Conservation (phyloP, 768 basidiomycete species). For the Boletus rex-veris region DNA sequence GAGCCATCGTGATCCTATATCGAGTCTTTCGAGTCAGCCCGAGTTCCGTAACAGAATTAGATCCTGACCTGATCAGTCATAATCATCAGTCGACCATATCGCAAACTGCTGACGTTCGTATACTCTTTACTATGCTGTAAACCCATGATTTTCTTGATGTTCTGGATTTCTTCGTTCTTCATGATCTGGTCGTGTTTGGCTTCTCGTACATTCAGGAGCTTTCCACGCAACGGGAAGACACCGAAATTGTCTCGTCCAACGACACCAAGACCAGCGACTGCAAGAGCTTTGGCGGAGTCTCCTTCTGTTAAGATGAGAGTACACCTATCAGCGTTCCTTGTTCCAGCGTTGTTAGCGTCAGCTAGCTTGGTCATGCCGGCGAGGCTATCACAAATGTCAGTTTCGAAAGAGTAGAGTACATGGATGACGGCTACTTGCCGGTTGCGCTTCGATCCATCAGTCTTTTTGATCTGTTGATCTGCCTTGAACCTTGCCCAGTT, state of each 20-base stretch:
- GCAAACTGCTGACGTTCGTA: constrained; percentile 56
- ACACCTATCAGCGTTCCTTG: constrained; percentile 72
- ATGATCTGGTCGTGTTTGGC: constrained; percentile 94
- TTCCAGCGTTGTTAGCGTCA: constrained; percentile 97
- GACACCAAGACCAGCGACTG: constrained; percentile 90
- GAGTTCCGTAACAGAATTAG: neutral
- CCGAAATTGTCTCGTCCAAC: constrained; percentile 97
- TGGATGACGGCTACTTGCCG: constrained; percentile 45
- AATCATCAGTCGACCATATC: constrained; percentile 96
- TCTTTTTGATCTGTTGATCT: constrained; percentile 94
- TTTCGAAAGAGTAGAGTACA: neutral
- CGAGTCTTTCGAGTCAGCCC: neutral
- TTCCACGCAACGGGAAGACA: constrained; percentile 96
- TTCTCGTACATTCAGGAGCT: constrained; percentile 95
- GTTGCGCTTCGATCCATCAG: constrained; percentile 86
- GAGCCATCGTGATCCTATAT: constrained; percentile 97
- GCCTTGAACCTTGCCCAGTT: constrained; percentile 98
- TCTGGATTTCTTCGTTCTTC: constrained; percentile 97
- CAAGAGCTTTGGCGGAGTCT: constrained; percentile 97
- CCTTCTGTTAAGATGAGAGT: constrained; percentile 98
- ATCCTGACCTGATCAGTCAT: constrained; percentile 96
- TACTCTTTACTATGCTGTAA: constrained; percentile 94
- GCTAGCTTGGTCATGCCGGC: constrained; percentile 90
- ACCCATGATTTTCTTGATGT: constrained; percentile 98
- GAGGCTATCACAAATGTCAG: constrained; percentile 48